These are phyloP conservation scores for Pirum gemmata DNA, from an alignment of 78 protist genomes.

Conservation along the genomic window DNA sequence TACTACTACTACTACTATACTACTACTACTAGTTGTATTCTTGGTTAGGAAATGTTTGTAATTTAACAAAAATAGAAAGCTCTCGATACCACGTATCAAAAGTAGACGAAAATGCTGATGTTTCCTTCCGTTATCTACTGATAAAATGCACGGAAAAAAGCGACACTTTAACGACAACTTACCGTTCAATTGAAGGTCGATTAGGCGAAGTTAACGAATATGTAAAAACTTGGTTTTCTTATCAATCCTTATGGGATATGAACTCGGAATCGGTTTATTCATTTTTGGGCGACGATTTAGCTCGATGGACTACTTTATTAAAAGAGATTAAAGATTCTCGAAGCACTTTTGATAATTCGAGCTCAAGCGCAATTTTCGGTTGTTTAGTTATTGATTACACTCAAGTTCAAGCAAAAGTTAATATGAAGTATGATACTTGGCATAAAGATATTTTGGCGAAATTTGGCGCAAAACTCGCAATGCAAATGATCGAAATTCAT, in stretches of 20 bases:
- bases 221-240: conserved; percentile 72
- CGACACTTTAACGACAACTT: too few relatives aligned
- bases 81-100: too few relatives aligned
- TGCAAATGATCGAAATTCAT: conserved; percentile 47
- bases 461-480: conserved; percentile 62
- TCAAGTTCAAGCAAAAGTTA: conserved; percentile 79
- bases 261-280: conserved; percentile 44
- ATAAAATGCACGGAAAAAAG: too few relatives aligned
- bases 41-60: too few relatives aligned
- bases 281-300: conserved; percentile 70
- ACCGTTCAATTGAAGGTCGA: too few relatives aligned
- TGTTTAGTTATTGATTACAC: conserved; percentile 68
- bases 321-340: conserved; percentile 55
- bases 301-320: conserved; percentile 62
- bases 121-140: too few relatives aligned
- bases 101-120: too few relatives aligned
- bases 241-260: conserved; percentile 91
- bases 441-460: conserved; percentile 68
- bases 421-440: conserved; percentile 75
- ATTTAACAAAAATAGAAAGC: too few relatives aligned
- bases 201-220: too few relatives aligned
- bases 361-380: conserved; percentile 65
- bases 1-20: too few relatives aligned
- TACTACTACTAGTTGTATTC: too few relatives aligned
- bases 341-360: conserved; percentile 69